A percentile compares a stretch with the other conserved stretches of the same genome.
Conservation (phyloP, 768 basidiomycete species). For the Boletellus ananas region DNA sequence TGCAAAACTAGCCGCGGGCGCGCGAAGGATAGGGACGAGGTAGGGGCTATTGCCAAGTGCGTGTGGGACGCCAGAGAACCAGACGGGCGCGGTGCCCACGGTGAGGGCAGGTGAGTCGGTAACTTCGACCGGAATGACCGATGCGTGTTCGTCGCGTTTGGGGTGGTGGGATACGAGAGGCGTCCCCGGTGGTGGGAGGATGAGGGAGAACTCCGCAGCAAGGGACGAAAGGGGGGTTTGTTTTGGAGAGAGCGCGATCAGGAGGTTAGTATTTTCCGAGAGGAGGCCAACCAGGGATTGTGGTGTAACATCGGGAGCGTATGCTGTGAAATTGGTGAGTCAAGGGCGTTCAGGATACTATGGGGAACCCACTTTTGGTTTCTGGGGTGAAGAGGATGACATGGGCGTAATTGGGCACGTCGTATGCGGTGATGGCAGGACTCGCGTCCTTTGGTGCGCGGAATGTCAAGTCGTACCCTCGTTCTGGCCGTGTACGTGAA, state of each 20-base stretch:
- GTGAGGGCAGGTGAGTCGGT: conserved; percentile 45
- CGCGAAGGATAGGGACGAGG: conserved; percentile 76
- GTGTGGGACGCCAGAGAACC: conserved; percentile 72
- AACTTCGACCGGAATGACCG: conserved; percentile 62
- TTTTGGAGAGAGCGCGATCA: conserved; percentile 76
- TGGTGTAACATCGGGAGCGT: conserved; percentile 72
- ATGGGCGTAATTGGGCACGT: conserved; percentile 74
- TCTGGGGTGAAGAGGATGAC: conserved; percentile 84
- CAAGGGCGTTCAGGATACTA: neutral
- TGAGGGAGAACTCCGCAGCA: conserved; percentile 88
- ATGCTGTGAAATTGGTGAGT: conserved; percentile 39
- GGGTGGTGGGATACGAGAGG: conserved; percentile 86
- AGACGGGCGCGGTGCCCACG: conserved; percentile 52
- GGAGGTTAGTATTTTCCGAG: conserved; percentile 71
- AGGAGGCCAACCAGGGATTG: conserved; percentile 75
- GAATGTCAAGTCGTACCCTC: conserved; percentile 86
- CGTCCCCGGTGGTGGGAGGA: conserved; percentile 80
- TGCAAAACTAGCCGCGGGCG: conserved; percentile 72
- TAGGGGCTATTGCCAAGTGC: conserved; percentile 71
- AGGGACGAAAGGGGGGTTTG: conserved; percentile 71
- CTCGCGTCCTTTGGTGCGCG: conserved; percentile 73
- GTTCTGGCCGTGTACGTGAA: conserved; percentile 40
- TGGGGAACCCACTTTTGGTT: conserved; percentile 60
- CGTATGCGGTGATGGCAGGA: conserved; percentile 65
- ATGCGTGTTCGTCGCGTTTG: conserved; percentile 58